Evolutionary conservation across 306 rosid species (phyloP), one percentile per base, ranked within the genome.

Genomic region (Rosa lucieae): DNA sequence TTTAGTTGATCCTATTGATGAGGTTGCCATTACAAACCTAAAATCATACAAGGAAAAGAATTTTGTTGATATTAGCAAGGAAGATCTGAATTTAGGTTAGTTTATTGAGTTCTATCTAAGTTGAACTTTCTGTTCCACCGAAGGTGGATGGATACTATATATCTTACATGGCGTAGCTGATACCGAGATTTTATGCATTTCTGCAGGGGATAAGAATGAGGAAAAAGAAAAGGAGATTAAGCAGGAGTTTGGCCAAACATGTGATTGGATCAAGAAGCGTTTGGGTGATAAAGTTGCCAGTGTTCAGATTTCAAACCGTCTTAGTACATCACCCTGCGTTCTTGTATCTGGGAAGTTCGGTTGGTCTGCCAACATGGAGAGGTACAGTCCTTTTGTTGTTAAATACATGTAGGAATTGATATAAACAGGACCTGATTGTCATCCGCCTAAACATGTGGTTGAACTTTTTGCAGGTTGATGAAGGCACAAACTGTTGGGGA

Each of bases 321-420:
- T 96, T 70, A 91, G 92, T 87, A 89, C 98, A 52, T 96, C 99
- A 3, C 99, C 99, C 53, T 93, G 99, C 42, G 97, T 96, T 79
- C 91, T 96, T 81, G 99, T 84, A 42, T 88, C 99, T 55, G 99
- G 99, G 84, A 93, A 90, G 86, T 93, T 93, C 72, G 99, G 99
- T 80, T 96, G 99, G 99, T 96, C 98, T 74, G 99, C 98, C 67
- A 96, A 96, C 85, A 96, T 96, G 99, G 99, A 96, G 83, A 96
- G 97, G 98, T 89, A 63, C 61, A 74, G 48, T 35, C 26, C 42
- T 70, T 77, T 37, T 78, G 14, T 43, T 58, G 71, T n/a, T 73
- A 26, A 32, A 43, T 72, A 66, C 6, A 62, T 48, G 59, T 79
- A 78, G 11, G 56, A 49, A 55, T 51, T 70, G 23, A 42, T 49